Evolutionary conservation across 2,329 filamentous ascomycete genomes (phyloP), one percentile per base, ranked within the genome.

Genomic region (Kalaharituber pfeilii): DNA sequence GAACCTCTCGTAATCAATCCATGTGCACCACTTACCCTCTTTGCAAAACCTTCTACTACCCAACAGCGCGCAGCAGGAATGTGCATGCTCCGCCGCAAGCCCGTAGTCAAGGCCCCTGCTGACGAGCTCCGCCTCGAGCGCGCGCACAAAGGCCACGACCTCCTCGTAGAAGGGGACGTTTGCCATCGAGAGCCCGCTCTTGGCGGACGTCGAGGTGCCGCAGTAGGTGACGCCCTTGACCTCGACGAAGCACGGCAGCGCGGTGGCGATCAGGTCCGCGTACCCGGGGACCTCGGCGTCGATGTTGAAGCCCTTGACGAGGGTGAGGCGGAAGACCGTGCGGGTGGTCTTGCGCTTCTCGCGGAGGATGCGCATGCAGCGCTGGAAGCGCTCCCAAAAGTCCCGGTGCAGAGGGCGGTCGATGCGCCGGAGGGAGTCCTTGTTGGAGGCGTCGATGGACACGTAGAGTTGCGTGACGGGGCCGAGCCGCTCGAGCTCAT

Each of bases 271-370:
- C 30, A 96, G 79, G 64, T 86, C 80, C 0, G 89, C 89, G 65
- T 98, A 96, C 3, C 89, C 89, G 60, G 82, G 77, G 5, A 82
- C 86, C 68, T 95, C 91, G 62, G 94, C 88, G 24, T 94, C 89
- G 60, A 96, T 80, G 67, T 98, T 96, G 76, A 98, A 96, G 2
- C 88, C 89, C 71, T 96, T 96, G 66, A 96, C 91, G 1, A 98
- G 80, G 0, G 89, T 96, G 2, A 96, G 76, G 1, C 91, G 81
- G 73, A 94, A 96, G 3, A 96, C 91, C 5, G 91, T 96, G 53
- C 89, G 81, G 67, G 95, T 89, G 53, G 81, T 76, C 71, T 85
- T 82, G 39, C 89, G 79, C 69, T 85, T 84, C 67, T 84, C 82
- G 15, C 84, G 79, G 22, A 96, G 72, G 58, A 98, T 94, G 56